Conservation (phyloP, 441 rosid genomes). For the Pelargonium myrrhifolium region DNA sequence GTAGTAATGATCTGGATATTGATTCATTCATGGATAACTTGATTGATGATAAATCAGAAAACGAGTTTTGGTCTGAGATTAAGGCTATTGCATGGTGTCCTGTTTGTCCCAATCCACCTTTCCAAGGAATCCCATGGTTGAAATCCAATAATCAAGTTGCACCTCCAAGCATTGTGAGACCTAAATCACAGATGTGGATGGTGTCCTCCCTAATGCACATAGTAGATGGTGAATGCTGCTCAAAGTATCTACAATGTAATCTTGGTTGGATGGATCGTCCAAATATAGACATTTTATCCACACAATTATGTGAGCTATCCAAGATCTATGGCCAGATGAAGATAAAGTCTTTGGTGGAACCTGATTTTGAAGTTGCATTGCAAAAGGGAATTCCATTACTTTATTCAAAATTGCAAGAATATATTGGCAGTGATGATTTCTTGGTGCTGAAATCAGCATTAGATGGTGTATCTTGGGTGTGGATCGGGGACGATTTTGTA, state of each 20-base stretch:
- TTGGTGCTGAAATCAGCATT: slow-evolving; percentile 52
- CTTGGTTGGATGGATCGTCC: slow-evolving; percentile 85
- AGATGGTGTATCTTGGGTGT: slow-evolving; percentile 80
- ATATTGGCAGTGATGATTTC: slow-evolving; percentile 59
- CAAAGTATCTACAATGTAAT: slow-evolving; percentile 49
- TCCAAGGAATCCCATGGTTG: slow-evolving; percentile 82
- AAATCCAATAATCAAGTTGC: slow-evolving; percentile 54
- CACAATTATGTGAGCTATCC: slow-evolving; percentile 70
- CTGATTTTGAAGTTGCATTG: slow-evolving; percentile 51
- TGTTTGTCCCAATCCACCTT: slow-evolving; percentile 59
- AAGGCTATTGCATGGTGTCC: slow-evolving; percentile 89
- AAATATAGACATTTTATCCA: slow-evolving; percentile 44
- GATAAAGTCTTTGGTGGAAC: slow-evolving; percentile 41
- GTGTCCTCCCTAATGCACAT: slow-evolving; percentile 71
- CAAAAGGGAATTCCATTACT: slow-evolving; percentile 63
- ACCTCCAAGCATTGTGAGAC: slow-evolving; percentile 74
- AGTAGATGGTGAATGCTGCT: slow-evolving; percentile 62
- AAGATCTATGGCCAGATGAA: slow-evolving; percentile 57
- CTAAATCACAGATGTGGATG: slow-evolving; percentile 80
- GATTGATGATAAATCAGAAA: slow-evolving; percentile 53
- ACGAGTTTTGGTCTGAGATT: slow-evolving; percentile 82
- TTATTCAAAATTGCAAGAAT: slow-evolving; percentile 65
- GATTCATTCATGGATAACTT: slow-evolving; percentile 43
- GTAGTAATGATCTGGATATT: slow-evolving; percentile 34
- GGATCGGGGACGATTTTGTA: slow-evolving; percentile 96